Evolutionary conservation across 2,329 filamentous ascomycete genomes (phyloP).

Genomic region (Lecanicillium sp.): DNA sequence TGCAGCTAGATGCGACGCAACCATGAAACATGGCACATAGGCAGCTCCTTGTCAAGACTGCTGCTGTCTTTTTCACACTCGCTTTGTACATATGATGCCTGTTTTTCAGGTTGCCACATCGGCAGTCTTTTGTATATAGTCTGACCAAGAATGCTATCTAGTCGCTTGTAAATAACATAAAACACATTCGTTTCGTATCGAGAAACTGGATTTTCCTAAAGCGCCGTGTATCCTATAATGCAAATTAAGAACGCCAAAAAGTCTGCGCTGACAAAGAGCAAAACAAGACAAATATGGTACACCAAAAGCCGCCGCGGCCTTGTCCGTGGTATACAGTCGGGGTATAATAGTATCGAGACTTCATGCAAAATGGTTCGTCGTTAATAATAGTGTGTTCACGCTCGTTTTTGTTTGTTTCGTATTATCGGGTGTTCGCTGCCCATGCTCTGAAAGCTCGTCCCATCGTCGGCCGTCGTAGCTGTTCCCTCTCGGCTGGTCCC

Average conservation of each 20-base stretch:
- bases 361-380: no score
- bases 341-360: not conserved
- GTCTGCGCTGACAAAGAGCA: not conserved
- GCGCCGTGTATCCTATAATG: not conserved
- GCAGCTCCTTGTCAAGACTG: not conserved
- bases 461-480: slow-evolving; percentile 7
- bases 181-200: not conserved
- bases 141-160: not conserved
- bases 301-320: no score
- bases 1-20: slow-evolving; percentile 1
- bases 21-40: not conserved
- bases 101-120: not conserved
- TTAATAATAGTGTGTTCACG: no score
- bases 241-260: not conserved
- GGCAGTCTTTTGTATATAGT: not conserved
- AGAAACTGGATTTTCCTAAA: not conserved
- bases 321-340: no score
- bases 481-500: not conserved
- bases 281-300: not conserved
- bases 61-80: no score
- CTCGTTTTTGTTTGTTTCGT: not conserved
- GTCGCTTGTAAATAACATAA: not conserved
- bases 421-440: slow-evolving; percentile 17
- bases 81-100: no score
- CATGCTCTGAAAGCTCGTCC: slow-evolving; percentile 14